Base-by-base conservation (phyloP, 768 basidiomycete species). In the Termitomyces sp. region DNA sequence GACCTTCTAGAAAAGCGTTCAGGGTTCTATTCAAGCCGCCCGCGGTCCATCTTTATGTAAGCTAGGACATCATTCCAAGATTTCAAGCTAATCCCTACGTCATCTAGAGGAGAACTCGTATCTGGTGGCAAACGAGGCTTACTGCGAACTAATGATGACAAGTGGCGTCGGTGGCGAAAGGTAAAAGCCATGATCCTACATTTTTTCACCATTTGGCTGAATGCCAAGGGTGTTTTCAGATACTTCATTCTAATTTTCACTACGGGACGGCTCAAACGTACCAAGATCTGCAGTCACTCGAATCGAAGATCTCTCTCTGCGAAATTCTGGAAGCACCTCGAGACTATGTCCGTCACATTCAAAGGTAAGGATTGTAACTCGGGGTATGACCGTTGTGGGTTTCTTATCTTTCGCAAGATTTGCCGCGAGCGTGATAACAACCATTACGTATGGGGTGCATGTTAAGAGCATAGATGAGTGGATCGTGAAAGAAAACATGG, bases 1-100 rank as follows among this genome's bases (percentile, higher is more conserved):
- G 77, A 79, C 53, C 68, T 79, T 12, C 65, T 83, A 22, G 80
- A 82, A 57, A 79, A 77, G 55, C 73, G 79, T 32, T 79, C 78
- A 0, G 69, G 74, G 1, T 74, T 76, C 18, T 82, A 82, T 53
- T 80, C 79, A 2, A 77, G 76, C 55, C 72, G 81, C 10, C 79
- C 79, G 36, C 76, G 76, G 16, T 77, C 79, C 39, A 73, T 82
- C 27, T 73, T 81, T 49, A 76, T 71, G 74, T 75, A 60, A 50
- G 69, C 58, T 14, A 33, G 6, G 26, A 1, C 24, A 34, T 5
- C 12, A 18, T 26, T 4, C 3, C 56, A 18, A 18, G 10, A 13
- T 26, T 8, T 36, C 36, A 39, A 20, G 20, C 47, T 22, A 14
- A 32, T 10, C 36, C 22, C 16, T 16, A 16, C 30, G 6, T 51